phyloP scores from a whole-genome alignment of 2,329 filamentous ascomycete genomes.

The Fusarium albosuccineum region DNA sequence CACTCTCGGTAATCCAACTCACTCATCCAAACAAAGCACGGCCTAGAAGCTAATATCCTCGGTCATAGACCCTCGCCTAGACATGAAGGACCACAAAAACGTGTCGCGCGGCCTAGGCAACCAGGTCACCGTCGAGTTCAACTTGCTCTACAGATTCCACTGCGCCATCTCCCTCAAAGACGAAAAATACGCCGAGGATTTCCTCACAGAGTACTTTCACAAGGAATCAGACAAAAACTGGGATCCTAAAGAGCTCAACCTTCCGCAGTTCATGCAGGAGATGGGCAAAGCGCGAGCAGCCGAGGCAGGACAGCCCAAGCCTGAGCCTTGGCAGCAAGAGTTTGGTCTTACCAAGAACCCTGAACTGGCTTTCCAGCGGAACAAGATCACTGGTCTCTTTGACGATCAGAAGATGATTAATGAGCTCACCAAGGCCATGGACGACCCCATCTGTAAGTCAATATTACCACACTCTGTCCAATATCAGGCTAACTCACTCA shows the following conservation, averaged over 20 bases:
- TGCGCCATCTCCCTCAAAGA: conserved; percentile 49
- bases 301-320: background rate
- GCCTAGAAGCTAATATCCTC: no score
- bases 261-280: conserved; percentile 1
- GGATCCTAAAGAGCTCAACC: conserved; percentile 7
- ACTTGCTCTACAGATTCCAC: conserved; percentile 53
- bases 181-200: conserved; percentile 47
- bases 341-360: conserved; percentile 4
- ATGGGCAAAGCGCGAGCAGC: background rate
- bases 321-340: background rate
- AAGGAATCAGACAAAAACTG: conserved; percentile 19
- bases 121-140: conserved; percentile 53
- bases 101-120: conserved; percentile 49
- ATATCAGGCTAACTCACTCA: background rate
- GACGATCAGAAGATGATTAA: conserved; percentile 30
- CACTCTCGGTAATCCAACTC: conserved; percentile 56
- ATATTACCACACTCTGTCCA: background rate
- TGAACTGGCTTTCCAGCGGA: conserved; percentile 14
- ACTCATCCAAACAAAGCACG: no score
- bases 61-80: conserved; percentile 38
- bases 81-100: conserved; percentile 41
- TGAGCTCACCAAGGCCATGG: conserved; percentile 60
- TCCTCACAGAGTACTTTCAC: conserved; percentile 34
- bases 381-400: conserved; percentile 25
- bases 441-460: conserved; percentile 57